Percentiles rank a stretch among this genome's conserved stretches.
Evolutionary conservation across 768 basidiomycete genomes (phyloP).

Genomic region (Naganishia friedmannii): DNA sequence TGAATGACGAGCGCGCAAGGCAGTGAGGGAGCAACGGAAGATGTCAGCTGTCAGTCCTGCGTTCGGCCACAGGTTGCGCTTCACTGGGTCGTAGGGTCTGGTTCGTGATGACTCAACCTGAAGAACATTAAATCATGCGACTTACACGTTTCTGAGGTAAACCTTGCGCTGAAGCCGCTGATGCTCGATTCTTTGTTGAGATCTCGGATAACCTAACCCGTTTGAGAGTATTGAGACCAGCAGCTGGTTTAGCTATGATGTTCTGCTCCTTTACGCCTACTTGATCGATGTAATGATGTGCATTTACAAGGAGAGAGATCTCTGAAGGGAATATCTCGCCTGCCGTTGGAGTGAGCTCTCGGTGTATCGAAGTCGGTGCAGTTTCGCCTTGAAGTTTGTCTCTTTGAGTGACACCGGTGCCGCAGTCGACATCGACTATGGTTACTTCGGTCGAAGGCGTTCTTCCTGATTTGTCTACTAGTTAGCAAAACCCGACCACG

Average conservation of each 20-base stretch:
- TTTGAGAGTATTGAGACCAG: not conserved
- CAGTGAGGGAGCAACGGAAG: not conserved
- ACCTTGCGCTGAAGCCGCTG: not conserved
- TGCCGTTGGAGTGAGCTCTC: too few relatives aligned
- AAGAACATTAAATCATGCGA: not conserved
- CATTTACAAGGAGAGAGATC: not conserved
- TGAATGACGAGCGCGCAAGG: not conserved
- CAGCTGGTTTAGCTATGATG: not conserved
- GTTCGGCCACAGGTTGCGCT: not conserved
- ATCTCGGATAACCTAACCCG: not conserved
- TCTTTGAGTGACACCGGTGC: too few relatives aligned
- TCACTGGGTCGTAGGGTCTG: not conserved
- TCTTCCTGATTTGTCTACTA: too few relatives aligned
- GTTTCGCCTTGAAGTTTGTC: too few relatives aligned
- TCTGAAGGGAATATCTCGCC: too few relatives aligned
- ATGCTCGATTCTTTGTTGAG: not conserved
- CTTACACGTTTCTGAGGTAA: not conserved
- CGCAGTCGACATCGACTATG: too few relatives aligned
- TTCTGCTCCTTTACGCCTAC: not conserved
- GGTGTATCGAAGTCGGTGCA: too few relatives aligned
- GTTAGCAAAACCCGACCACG: too few relatives aligned
- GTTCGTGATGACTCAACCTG: not conserved
- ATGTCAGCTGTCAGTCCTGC: not conserved
- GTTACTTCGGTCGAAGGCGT: too few relatives aligned
- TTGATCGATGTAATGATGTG: not conserved